Percentiles rank a stretch among this genome's conserved stretches.
Conservation (phyloP, 208 protist genomes). For the Lotmaria passim region DNA sequence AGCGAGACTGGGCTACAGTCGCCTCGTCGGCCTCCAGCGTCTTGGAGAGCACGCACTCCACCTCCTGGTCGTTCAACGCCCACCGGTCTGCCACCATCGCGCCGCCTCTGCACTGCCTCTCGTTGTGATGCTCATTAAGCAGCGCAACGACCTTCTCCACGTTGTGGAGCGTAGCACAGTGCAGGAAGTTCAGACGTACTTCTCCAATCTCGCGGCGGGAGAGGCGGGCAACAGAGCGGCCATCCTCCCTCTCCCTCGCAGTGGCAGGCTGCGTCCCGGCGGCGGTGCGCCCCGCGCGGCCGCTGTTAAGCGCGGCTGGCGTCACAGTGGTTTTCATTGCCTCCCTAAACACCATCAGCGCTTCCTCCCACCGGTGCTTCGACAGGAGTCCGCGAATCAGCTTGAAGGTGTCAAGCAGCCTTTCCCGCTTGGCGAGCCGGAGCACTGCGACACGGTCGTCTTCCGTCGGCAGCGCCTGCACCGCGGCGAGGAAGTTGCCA, state of each 20-base stretch:
- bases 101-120: background rate
- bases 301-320: background rate
- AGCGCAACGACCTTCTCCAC: conserved; percentile 27
- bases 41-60: conserved; percentile 67
- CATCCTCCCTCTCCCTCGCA: background rate
- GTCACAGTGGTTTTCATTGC: conserved; percentile 15
- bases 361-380: conserved; percentile 43
- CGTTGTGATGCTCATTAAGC: conserved; percentile 28
- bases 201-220: conserved; percentile 45
- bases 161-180: conserved; percentile 32
- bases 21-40: conserved; percentile 14
- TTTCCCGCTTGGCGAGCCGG: conserved; percentile 22
- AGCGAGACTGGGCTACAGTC: background rate
- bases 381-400: conserved; percentile 62
- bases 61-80: conserved; percentile 48
- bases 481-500: conserved; percentile 61
- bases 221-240: conserved; percentile 2
- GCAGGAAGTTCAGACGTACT: conserved; percentile 45
- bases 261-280: background rate
- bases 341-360: conserved; percentile 43
- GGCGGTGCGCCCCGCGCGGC: background rate
- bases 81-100: background rate
- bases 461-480: conserved; percentile 36
- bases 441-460: conserved; percentile 39
- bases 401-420: conserved; percentile 54